Evolutionary conservation across 2,329 filamentous ascomycete genomes (phyloP).

Genomic region (Fusarium sp.): DNA sequence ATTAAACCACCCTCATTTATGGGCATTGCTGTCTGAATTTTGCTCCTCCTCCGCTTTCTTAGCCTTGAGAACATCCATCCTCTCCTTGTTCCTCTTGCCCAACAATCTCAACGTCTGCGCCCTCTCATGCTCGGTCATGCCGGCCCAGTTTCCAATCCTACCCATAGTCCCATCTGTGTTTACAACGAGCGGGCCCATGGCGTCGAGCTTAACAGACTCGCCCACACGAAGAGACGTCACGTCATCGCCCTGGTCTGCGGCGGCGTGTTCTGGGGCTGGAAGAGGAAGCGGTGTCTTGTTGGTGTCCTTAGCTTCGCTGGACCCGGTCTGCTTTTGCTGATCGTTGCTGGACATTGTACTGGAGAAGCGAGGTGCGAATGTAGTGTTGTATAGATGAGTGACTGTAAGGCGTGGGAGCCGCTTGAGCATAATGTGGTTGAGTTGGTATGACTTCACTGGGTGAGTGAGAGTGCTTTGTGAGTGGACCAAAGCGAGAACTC

Average conservation of each 20-base stretch:
- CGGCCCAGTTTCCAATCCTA: conserved; percentile 76
- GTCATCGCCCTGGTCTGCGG: conserved; percentile 34
- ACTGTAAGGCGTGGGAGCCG: conserved; percentile 23
- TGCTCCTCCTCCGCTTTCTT: conserved; percentile 24
- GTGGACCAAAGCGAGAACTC: not conserved
- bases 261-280: conserved; percentile 37
- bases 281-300: conserved; percentile 23
- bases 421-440: conserved; percentile 23
- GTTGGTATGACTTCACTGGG: conserved; percentile 5
- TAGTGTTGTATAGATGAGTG: conserved; percentile 3
- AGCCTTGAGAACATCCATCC: conserved; percentile 62
- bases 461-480: not conserved
- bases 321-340: conserved; percentile 5
- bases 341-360: conserved; percentile 8
- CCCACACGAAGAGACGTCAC: conserved; percentile 39
- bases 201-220: conserved; percentile 66
- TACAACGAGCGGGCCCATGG: conserved; percentile 77
- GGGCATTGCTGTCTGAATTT: not conserved
- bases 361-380: conserved; percentile 6
- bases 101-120: conserved; percentile 73
- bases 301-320: conserved; percentile 1
- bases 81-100: conserved; percentile 72
- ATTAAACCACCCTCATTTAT: not conserved
- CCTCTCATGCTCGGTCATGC: conserved; percentile 75
- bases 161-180: conserved; percentile 77